Percentiles rank a stretch among this genome's conserved stretches.
Evolutionary conservation across 2,329 filamentous ascomycete genomes (phyloP).

Genomic region (Sarocladiaceae sp.): DNA sequence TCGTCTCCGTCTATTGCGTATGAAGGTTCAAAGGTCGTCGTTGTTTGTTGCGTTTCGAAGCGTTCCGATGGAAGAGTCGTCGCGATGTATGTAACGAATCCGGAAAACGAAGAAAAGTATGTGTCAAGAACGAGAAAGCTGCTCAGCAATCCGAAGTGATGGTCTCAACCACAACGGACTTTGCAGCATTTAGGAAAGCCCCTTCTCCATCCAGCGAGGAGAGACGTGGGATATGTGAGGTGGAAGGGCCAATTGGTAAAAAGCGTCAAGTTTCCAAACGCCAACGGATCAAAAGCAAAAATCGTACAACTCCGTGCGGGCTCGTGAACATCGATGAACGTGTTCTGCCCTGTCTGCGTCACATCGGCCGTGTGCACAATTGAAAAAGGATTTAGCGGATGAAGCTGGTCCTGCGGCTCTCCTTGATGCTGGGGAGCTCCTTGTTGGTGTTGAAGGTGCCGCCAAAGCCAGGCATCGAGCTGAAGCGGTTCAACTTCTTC

Average conservation of each 20-base stretch:
- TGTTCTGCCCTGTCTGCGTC: background rate
- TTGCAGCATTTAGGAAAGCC: too few species aligned
- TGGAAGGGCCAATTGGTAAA: background rate
- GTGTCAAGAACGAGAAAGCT: background rate
- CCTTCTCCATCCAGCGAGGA: background rate
- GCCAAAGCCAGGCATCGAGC: constrained; percentile 52
- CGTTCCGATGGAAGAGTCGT: background rate
- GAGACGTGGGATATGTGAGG: background rate
- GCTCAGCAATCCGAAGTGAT: background rate
- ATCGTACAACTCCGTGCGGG: constrained; percentile 6
- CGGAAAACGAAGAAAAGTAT: background rate
- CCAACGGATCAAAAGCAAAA: background rate
- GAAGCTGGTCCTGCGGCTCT: constrained; percentile 38
- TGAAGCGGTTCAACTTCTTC: constrained; percentile 51
- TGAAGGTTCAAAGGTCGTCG: background rate
- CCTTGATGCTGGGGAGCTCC: constrained; percentile 28
- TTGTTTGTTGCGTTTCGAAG: background rate
- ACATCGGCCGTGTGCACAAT: background rate
- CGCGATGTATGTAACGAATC: background rate
- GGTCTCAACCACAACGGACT: too few species aligned
- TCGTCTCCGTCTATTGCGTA: background rate
- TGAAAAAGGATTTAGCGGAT: constrained; percentile 21
- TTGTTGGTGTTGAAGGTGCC: constrained; percentile 27
- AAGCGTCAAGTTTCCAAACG: background rate
- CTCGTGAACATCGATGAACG: background rate